Percentiles rank a stretch among this genome's conserved stretches.
These are phyloP conservation scores for Erucastrum elatum DNA, from an alignment of 345 rosid genomes.

Conservation along the genomic window DNA sequence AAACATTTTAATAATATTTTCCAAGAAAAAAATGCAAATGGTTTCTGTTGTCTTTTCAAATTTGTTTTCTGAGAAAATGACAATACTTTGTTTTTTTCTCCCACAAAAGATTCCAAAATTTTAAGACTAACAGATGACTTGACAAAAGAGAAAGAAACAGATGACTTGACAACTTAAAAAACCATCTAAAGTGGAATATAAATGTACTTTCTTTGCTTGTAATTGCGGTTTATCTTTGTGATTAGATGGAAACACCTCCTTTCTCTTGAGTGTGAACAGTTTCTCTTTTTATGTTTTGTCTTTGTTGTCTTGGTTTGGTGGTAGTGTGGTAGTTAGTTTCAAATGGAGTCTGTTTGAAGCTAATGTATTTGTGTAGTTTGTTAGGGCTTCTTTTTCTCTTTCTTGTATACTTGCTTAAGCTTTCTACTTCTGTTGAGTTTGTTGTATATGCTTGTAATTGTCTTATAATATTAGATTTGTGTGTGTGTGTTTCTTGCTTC, in stretches of 20 bases:
- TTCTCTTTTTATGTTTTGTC: conserved; percentile 12
- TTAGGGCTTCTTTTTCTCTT: conserved; percentile 21
- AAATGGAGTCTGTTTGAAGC: conserved; percentile 85
- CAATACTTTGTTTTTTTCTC: not conserved
- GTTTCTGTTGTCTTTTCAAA: conserved; percentile 11
- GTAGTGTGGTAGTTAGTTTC: conserved; percentile 88
- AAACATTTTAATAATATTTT: not conserved
- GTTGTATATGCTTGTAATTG: conserved; percentile 39
- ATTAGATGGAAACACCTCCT: conserved; percentile 8
- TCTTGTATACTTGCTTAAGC: conserved; percentile 36
- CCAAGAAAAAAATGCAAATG: not conserved
- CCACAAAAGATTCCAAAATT: conserved; percentile 14
- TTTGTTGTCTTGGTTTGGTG: conserved; percentile 62
- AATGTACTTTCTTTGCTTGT: conserved; percentile 40
- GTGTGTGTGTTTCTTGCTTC: conserved; percentile 34
- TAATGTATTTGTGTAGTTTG: conserved; percentile 52
- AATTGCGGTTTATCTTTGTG: conserved; percentile 30
- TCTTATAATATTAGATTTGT: conserved; percentile 29
- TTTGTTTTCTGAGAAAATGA: not conserved
- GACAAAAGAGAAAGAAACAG: conserved; percentile 4
- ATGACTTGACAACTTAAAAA: conserved; percentile 32
- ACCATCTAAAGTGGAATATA: conserved; percentile 13
- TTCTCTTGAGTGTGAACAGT: conserved; percentile 22
- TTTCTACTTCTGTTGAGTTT: conserved; percentile 44
- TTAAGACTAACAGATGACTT: conserved; percentile 18